Evolutionary conservation across 2,329 filamentous ascomycete genomes (phyloP), one percentile per base, ranked within the genome.

Genomic region (Dactylellina leptospora): DNA sequence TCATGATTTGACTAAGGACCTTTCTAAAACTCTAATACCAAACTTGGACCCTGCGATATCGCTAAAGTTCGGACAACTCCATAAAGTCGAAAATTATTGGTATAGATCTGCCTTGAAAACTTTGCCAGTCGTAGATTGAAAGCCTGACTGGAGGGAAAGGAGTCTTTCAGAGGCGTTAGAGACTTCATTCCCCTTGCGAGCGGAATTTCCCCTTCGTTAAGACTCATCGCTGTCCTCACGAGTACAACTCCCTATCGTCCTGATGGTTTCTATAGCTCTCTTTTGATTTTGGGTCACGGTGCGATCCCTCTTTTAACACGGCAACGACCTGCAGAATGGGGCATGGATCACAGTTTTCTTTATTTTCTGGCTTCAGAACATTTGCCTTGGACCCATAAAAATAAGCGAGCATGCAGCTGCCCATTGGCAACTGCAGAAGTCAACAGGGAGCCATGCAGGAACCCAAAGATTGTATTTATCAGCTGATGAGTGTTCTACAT

Each of bases 391-490:
- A 45, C 28, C 36, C 23, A 33, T 36, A 3, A 22, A 42, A 44
- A 44, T 64, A 63, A 72, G 68, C 68, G 68, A 72, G 60, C 42
- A 42, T 64, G 53, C 50, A 51, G 45, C 59, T 58, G 68, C 48
- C 68, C 68, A 72, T 40, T 64, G 51, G 68, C 42, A 55, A 60
- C 60, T 60, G 68, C 68, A 72, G 68, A 58, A 50, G 36, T 60
- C 53, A 50, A 53, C 59, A 72, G 25, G 66, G 58, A 62, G 23
- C 58, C 66, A 61, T 64, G 68, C 68, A 59, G 54, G 53, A 72
- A 64, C 68, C 55, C 25, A 53, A 50, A 9, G 51, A 47, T 9
- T 44, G 28, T 20, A 55, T 48, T 50, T 58, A 63, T 72, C 68
- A 64, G 68, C 59, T 72, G 68, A 72, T 64, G n/a, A 53, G 27